Percentiles rank a stretch among this genome's conserved stretches.
These are phyloP conservation scores for Colletotrichum noveboracense DNA, from an alignment of 2,329 filamentous ascomycete genomes.

Conservation along the genomic window DNA sequence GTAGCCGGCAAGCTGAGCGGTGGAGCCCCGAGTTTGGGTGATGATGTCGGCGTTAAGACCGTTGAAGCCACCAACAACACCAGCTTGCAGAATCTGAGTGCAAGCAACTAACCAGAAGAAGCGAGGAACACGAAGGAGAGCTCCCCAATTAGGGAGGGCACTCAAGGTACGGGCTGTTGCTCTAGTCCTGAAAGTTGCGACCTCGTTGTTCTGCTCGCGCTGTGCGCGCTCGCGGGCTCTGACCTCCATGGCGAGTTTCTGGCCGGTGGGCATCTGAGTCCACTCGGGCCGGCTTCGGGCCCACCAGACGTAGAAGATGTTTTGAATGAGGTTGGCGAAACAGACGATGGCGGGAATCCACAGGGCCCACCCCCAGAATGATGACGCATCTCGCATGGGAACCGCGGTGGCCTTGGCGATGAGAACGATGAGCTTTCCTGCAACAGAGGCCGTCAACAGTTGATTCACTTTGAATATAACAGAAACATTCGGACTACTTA, in stretches of 20 bases:
- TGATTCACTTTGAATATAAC: not conserved
- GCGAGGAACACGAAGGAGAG: conserved; percentile 23
- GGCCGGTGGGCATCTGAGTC: conserved; percentile 27
- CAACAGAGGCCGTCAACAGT: not conserved
- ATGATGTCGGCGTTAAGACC: conserved; percentile 28
- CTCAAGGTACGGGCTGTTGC: not conserved
- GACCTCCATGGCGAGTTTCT: not conserved
- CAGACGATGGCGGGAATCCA: conserved; percentile 30
- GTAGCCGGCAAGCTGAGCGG: conserved; percentile 30
- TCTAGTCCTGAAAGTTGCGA: not conserved
- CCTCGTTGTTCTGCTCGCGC: not conserved
- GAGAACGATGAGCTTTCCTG: conserved; percentile 27
- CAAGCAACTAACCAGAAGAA: conserved; percentile 29
- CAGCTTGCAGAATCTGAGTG: conserved; percentile 28
- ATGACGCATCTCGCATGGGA: conserved; percentile 28
- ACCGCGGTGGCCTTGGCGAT: conserved; percentile 29
- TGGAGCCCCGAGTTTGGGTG: conserved; percentile 26
- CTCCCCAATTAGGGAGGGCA: not conserved
- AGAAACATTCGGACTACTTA: not conserved
- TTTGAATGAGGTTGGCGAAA: conserved; percentile 25
- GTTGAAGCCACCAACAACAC: conserved; percentile 24
- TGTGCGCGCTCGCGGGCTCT: not conserved
- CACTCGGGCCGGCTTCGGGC: conserved; percentile 25
- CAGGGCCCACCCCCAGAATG: conserved; percentile 32
- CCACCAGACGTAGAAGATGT: conserved; percentile 29